Conservation (phyloP, 805 yeast genomes). For the Spathaspora hagerdaliae region DNA sequence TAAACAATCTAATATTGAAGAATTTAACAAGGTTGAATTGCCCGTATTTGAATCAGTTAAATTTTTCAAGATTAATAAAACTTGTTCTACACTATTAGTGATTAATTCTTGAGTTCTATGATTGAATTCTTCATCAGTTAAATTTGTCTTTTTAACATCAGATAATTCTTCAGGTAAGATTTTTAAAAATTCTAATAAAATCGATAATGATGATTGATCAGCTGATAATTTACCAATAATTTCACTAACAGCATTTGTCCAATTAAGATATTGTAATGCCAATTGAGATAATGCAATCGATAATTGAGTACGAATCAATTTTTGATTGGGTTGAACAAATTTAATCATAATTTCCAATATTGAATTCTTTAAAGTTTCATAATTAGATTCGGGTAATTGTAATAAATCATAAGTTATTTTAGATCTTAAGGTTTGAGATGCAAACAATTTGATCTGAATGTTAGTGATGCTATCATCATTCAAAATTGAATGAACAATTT, state of each 20-base stretch:
- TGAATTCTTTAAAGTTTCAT: conserved; percentile 62
- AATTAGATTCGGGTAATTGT: conserved; percentile 64
- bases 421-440: conserved; percentile 86
- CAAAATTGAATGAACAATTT: conserved; percentile 54
- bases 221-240: conserved; percentile 48
- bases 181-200: conserved; percentile 71
- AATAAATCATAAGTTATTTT: conserved; percentile 79
- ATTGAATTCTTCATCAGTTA: conserved; percentile 78
- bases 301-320: conserved; percentile 75
- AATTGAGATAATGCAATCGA: conserved; percentile 79
- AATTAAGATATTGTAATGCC: conserved; percentile 68
- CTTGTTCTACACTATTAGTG: conserved; percentile 61
- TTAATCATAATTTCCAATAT: conserved; percentile 53
- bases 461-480: conserved; percentile 24
- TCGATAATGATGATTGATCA: conserved; percentile 31
- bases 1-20: conserved; percentile 66
- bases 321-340: conserved; percentile 36
- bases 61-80: conserved; percentile 58
- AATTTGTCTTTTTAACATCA: conserved; percentile 70
- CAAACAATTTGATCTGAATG: conserved; percentile 68
- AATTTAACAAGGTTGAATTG: conserved; percentile 7
- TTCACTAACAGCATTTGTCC: conserved; percentile 72
- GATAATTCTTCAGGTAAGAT: conserved; percentile 89
- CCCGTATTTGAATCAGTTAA: conserved; percentile 21
- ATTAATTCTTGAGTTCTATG: conserved; percentile 61